These are phyloP conservation scores for Bonia amplexicaulis DNA, from an alignment of 176 grass and related monocot genomes.

Conservation along the genomic window DNA sequence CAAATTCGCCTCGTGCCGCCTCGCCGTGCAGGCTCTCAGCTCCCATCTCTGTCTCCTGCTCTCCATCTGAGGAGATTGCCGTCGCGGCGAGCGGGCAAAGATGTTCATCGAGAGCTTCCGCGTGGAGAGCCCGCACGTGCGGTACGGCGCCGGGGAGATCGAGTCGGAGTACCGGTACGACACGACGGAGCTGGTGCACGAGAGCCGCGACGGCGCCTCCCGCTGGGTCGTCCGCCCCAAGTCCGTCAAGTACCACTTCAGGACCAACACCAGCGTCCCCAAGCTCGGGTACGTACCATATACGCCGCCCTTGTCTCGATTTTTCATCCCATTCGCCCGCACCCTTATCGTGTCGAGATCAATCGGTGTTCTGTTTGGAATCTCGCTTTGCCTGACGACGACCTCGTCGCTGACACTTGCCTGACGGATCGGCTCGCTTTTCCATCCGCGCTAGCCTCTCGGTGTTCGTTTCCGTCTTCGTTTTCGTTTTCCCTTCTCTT, in stretches of 20 bases:
- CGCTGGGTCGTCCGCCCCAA: slow-evolving; percentile 82
- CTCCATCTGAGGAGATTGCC: neutral
- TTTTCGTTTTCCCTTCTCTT: neutral
- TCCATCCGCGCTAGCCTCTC: neutral
- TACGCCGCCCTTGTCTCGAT: neutral
- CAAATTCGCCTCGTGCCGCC: neutral
- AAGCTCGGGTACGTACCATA: slow-evolving; percentile 67
- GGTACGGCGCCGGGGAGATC: slow-evolving; percentile 70
- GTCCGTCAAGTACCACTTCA: slow-evolving; percentile 81
- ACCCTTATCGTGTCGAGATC: neutral
- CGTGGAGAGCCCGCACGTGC: slow-evolving; percentile 84
- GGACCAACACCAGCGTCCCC: slow-evolving; percentile 63
- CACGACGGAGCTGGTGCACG: slow-evolving; percentile 92
- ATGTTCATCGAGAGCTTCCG: slow-evolving; percentile 98
- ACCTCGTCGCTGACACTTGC: neutral
- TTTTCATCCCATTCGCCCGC: neutral
- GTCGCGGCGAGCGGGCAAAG: neutral
- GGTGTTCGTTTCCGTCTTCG: neutral
- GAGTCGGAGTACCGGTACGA: slow-evolving; percentile 88
- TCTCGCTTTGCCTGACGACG: neutral
- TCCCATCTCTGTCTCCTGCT: neutral
- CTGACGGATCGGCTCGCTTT: neutral
- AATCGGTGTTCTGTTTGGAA: neutral
- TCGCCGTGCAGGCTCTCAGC: neutral
- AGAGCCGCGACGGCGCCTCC: slow-evolving; percentile 63